Conservation (phyloP, 2,329 filamentous ascomycete species). For the Aspergillus ochraceus region DNA sequence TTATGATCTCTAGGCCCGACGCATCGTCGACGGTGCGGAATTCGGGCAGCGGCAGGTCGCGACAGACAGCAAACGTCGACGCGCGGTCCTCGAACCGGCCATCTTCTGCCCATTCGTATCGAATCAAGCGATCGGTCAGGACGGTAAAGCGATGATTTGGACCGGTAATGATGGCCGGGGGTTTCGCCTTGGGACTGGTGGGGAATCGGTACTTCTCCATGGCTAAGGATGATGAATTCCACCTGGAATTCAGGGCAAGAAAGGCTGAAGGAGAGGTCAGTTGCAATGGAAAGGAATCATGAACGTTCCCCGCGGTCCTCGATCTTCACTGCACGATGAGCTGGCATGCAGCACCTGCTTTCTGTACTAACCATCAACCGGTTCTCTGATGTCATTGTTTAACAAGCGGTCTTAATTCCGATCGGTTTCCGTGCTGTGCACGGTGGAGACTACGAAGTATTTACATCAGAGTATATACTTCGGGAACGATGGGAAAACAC, state of each 20-base stretch:
- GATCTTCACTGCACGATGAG: neutral
- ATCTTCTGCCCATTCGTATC: conserved; percentile 64
- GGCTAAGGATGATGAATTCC: neutral
- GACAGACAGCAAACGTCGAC: conserved; percentile 61
- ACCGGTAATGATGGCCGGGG: conserved; percentile 48
- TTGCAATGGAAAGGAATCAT: too few relatives aligned
- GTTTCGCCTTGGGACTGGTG: conserved; percentile 32
- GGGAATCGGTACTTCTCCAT: neutral
- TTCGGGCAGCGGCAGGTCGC: conserved; percentile 49
- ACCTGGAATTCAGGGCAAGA: neutral
- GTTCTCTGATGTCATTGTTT: too few relatives aligned
- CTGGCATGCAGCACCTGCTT: neutral
- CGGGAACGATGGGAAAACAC: too few relatives aligned
- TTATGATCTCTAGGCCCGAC: conserved; percentile 56
- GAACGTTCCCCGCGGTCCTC: neutral
- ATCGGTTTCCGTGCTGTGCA: too few relatives aligned
- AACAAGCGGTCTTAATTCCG: too few relatives aligned
- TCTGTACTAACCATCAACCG: too few relatives aligned
- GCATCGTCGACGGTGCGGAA: conserved; percentile 51
- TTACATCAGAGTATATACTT: too few relatives aligned
- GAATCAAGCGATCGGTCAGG: conserved; percentile 56
- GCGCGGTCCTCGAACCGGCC: conserved; percentile 62
- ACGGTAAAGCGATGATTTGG: conserved; percentile 61
- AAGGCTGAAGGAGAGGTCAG: neutral
- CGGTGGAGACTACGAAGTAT: too few relatives aligned